Percentiles rank a stretch among this genome's conserved stretches.
These are phyloP conservation scores for Ophiocordyceps camponoti-rufipedis DNA, from an alignment of 2,329 filamentous ascomycete genomes.

Conservation along the genomic window DNA sequence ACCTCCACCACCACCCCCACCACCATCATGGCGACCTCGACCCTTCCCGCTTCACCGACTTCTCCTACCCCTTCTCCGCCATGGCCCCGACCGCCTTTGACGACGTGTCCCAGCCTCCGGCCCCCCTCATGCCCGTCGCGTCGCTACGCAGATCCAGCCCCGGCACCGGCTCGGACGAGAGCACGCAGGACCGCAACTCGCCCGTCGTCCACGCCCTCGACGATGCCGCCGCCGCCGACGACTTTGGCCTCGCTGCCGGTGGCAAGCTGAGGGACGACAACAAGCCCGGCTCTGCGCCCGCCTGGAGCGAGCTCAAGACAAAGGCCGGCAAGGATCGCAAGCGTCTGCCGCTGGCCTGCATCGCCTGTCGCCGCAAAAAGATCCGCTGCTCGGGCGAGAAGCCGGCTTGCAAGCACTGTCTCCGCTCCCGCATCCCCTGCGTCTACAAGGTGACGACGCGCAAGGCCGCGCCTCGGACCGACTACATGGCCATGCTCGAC, in stretches of 20 bases:
- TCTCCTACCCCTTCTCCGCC: slow-evolving; percentile 29
- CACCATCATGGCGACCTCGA: slow-evolving; percentile 11
- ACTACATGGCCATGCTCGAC: slow-evolving; percentile 98
- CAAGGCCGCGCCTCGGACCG: slow-evolving; percentile 84
- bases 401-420: slow-evolving; percentile 90
- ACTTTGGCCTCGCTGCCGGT: slow-evolving; percentile 34
- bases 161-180: slow-evolving; percentile 25
- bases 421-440: slow-evolving; percentile 81
- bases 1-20: slow-evolving; percentile 8
- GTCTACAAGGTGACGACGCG: slow-evolving; percentile 94
- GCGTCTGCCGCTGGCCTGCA: slow-evolving; percentile 79
- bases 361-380: slow-evolving; percentile 91
- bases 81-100: slow-evolving; percentile 11
- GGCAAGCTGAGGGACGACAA: slow-evolving; percentile 38
- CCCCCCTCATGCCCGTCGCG: background rate
- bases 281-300: slow-evolving; percentile 38
- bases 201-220: slow-evolving; percentile 29
- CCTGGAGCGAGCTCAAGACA: slow-evolving; percentile 72
- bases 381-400: slow-evolving; percentile 96
- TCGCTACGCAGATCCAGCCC: slow-evolving; percentile 9
- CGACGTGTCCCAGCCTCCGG: slow-evolving; percentile 16
- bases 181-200: slow-evolving; percentile 22
- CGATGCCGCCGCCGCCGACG: slow-evolving; percentile 32
- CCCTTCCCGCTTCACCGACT: slow-evolving; percentile 31
- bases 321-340: slow-evolving; percentile 95